phyloP scores from a whole-genome alignment of 257 asterid species.

The Solanum appendiculatum region DNA sequence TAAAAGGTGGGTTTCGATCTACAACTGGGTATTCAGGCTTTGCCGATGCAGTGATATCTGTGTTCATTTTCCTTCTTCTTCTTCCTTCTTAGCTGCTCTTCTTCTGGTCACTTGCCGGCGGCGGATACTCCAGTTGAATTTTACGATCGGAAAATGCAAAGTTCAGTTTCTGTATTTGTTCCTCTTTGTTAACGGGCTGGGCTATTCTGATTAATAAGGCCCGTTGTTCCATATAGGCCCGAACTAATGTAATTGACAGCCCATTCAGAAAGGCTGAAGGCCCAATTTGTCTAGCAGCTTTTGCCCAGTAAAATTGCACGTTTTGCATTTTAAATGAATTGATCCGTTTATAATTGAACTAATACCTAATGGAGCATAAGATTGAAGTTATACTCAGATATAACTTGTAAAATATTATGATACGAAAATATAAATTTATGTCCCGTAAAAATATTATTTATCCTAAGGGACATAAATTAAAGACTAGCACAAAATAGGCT shows the following conservation, averaged over 20 bases:
- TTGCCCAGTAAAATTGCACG: neutral
- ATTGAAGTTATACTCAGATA: neutral
- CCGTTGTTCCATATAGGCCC: neutral
- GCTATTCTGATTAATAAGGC: neutral
- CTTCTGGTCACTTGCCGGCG: neutral
- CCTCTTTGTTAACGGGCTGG: neutral
- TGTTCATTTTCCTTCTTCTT: neutral
- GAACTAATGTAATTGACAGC: neutral
- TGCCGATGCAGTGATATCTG: conserved; percentile 51
- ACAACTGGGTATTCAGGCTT: conserved; percentile 87
- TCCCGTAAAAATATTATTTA: neutral
- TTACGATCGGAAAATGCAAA: neutral
- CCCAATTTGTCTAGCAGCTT: neutral
- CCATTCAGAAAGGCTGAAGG: neutral
- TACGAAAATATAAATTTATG: neutral
- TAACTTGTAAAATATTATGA: neutral
- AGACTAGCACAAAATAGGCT: neutral
- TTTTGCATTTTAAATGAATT: too few relatives aligned
- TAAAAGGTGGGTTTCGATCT: conserved; percentile 91
- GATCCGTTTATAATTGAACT: too few relatives aligned
- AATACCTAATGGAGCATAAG: neutral
- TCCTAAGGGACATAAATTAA: neutral
- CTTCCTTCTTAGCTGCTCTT: neutral
- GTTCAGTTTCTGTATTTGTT: neutral
- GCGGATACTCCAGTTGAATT: neutral